phyloP scores from a whole-genome alignment of 768 basidiomycete genomes.

The Leccinellum luteum region DNA sequence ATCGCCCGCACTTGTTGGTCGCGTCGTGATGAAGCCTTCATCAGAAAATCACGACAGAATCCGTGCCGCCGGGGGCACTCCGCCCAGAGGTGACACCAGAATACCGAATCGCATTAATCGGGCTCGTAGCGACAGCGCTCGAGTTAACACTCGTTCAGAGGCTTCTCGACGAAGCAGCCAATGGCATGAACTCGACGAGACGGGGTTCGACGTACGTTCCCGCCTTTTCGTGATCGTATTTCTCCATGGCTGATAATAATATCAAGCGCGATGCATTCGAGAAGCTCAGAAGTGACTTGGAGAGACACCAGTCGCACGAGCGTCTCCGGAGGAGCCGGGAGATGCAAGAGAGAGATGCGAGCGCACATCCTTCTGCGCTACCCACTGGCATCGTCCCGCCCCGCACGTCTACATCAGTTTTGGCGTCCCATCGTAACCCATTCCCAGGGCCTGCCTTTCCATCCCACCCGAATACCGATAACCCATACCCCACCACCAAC shows the following conservation, averaged over 20 bases:
- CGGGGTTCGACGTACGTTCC: slow-evolving; percentile 48
- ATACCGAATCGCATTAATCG: slow-evolving; percentile 55
- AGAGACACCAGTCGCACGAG: slow-evolving; percentile 42
- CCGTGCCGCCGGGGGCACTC: slow-evolving; percentile 14
- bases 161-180: slow-evolving; percentile 11
- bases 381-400: slow-evolving; percentile 13
- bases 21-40: slow-evolving; percentile 17
- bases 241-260: not conserved
- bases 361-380: slow-evolving; percentile 9
- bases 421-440: slow-evolving; percentile 1
- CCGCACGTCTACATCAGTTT: not conserved
- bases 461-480: slow-evolving; percentile 9
- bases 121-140: slow-evolving; percentile 34
- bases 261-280: slow-evolving; percentile 47
- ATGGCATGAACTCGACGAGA: slow-evolving; percentile 50
- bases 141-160: not conserved
- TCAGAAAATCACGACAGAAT: slow-evolving; percentile 7
- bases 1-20: slow-evolving; percentile 6
- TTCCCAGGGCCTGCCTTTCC: not conserved
- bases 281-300: slow-evolving; percentile 48
- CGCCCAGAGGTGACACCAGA: slow-evolving; percentile 33
- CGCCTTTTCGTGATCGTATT: not conserved
- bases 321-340: not conserved
- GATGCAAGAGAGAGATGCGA: not conserved
- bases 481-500: slow-evolving; percentile 14